Percentiles rank a stretch among this genome's conserved stretches.
Evolutionary conservation across 2,329 filamentous ascomycete genomes (phyloP).

Genomic region (Dactylonectria macrodidyma): DNA sequence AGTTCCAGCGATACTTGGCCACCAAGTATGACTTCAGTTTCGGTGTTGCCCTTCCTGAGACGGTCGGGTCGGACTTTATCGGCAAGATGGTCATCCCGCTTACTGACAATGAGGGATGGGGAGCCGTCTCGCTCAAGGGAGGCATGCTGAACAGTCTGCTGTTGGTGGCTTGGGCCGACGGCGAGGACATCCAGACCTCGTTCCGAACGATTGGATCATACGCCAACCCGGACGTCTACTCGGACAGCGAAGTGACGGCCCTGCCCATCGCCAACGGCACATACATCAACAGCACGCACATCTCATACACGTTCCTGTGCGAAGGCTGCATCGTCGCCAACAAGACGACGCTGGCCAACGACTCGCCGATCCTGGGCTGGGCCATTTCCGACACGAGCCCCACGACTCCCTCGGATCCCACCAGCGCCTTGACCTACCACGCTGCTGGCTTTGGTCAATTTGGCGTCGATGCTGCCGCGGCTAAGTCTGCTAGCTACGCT

Average conservation of each 20-base stretch:
- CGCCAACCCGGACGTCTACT: constrained; percentile 62
- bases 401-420: constrained; percentile 49
- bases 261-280: constrained; percentile 66
- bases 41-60: constrained; percentile 66
- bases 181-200: constrained; percentile 54
- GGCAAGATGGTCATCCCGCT: constrained; percentile 64
- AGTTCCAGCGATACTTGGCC: constrained; percentile 55
- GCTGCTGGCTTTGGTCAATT: constrained; percentile 57
- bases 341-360: constrained; percentile 48
- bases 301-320: constrained; percentile 69
- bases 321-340: constrained; percentile 58
- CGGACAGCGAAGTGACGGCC: constrained; percentile 54
- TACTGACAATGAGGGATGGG: constrained; percentile 58
- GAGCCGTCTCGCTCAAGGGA: constrained; percentile 62
- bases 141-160: constrained; percentile 64
- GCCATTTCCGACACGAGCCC: constrained; percentile 55
- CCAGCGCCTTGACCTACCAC: constrained; percentile 57
- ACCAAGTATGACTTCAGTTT: constrained; percentile 59
- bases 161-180: constrained; percentile 65
- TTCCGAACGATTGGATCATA: constrained; percentile 57
- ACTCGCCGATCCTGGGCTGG: constrained; percentile 55
- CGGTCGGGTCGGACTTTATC: constrained; percentile 66
- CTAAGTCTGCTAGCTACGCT: constrained; percentile 51
- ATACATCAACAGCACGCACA: constrained; percentile 66
- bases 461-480: constrained; percentile 50